Evolutionary conservation across 148 eudicot genomes (phyloP).

Genomic region (Amaranthus hypochondriacus): DNA sequence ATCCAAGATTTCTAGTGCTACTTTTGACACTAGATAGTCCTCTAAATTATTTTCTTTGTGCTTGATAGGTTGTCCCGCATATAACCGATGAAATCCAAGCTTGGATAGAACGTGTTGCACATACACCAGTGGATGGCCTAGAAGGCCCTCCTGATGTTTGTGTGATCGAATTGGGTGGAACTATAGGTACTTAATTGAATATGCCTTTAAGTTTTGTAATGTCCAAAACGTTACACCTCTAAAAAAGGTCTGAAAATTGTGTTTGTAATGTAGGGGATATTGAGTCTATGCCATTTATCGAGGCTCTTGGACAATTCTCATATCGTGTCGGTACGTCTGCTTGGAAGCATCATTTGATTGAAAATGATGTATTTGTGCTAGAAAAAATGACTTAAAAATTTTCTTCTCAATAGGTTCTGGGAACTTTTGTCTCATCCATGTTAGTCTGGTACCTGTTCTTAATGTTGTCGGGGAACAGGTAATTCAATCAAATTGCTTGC

Average conservation of each 20-base stretch:
- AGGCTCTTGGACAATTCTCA: constrained; percentile 93
- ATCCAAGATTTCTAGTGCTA: background rate
- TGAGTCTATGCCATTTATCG: constrained; percentile 94
- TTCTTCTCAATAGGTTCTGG: constrained; percentile 56
- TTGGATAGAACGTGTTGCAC: constrained; percentile 92
- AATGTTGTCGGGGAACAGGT: constrained; percentile 98
- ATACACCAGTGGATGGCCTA: constrained; percentile 86
- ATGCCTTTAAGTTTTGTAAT: background rate
- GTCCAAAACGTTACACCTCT: background rate
- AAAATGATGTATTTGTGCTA: background rate
- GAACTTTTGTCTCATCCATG: constrained; percentile 93
- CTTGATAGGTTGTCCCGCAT: constrained; percentile 87
- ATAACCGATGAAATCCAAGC: constrained; percentile 95
- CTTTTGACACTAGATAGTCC: constrained; percentile 7
- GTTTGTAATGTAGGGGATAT: constrained; percentile 64
- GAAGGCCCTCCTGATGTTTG: constrained; percentile 97
- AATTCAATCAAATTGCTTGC: constrained; percentile 7
- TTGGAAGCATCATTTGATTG: constrained; percentile 1
- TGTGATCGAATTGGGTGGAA: constrained; percentile 97
- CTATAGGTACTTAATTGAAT: constrained; percentile 53
- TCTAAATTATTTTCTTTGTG: constrained; percentile 8
- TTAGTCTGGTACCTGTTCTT: constrained; percentile 92
- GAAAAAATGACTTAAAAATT: background rate
- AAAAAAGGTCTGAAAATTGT: constrained; percentile 1
- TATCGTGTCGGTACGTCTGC: constrained; percentile 76